These are phyloP conservation scores for Leccinum holopus DNA, from an alignment of 1,284 basidiomycete species.

Conservation along the genomic window DNA sequence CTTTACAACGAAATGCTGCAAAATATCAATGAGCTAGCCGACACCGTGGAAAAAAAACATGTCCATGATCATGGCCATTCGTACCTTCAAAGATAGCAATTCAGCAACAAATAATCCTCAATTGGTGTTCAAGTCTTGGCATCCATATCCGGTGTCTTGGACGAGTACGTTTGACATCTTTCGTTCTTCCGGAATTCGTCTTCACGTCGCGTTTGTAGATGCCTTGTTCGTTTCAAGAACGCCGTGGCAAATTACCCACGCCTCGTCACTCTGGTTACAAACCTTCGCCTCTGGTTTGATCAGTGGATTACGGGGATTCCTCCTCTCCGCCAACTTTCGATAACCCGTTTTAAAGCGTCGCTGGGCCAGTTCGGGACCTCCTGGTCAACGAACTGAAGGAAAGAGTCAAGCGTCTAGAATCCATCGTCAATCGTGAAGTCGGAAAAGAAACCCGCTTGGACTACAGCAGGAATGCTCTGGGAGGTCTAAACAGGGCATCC, in stretches of 20 bases:
- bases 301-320: slow-evolving; percentile 46
- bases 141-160: slow-evolving; percentile 47
- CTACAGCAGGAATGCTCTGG: slow-evolving; percentile 9
- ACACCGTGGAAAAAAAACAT: slow-evolving; percentile 46
- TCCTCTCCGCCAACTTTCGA: slow-evolving; percentile 37
- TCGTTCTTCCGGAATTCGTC: neutral
- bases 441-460: slow-evolving; percentile 29
- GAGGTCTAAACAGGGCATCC: slow-evolving; percentile 6
- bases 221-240: slow-evolving; percentile 60
- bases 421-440: slow-evolving; percentile 41
- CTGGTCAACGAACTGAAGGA: slow-evolving; percentile 41
- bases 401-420: slow-evolving; percentile 42
- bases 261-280: slow-evolving; percentile 41
- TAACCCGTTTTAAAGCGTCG: slow-evolving; percentile 34
- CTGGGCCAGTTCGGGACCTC: slow-evolving; percentile 33
- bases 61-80: slow-evolving; percentile 37
- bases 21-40: slow-evolving; percentile 47
- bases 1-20: slow-evolving; percentile 55
- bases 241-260: slow-evolving; percentile 47
- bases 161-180: slow-evolving; percentile 44
- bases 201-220: slow-evolving; percentile 37
- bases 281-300: slow-evolving; percentile 46
- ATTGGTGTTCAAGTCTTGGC: slow-evolving; percentile 45
- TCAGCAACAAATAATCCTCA: slow-evolving; percentile 15
- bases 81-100: slow-evolving; percentile 44